Evolutionary conservation across 2,329 filamentous ascomycete genomes (phyloP), one percentile per base, ranked within the genome.

Genomic region (Emergomyces orientalis): DNA sequence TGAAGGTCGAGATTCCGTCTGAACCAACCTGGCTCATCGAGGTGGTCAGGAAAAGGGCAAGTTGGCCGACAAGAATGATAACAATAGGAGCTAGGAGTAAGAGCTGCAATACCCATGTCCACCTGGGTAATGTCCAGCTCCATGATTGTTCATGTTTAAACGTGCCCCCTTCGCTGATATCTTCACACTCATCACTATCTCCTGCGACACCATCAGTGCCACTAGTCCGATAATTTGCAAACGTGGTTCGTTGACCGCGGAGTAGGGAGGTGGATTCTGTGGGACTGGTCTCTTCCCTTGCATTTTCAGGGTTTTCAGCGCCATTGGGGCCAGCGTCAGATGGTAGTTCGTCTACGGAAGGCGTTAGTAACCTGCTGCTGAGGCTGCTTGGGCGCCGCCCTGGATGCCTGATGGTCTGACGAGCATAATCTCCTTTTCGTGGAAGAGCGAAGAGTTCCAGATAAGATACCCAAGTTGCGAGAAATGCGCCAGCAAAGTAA

Each of bases 51-150:
- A 93, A 77, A 3, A 97, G 81, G 1, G 84, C 88, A 32, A 92
- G 81, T 71, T 96, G 91, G 0, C 87, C 90, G 19, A 90, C 76
- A 25, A 97, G 74, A 64, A 94, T 87, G 55, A 96, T 79, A 57
- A 87, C 84, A 60, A 96, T 84, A 0, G 92, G 91, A 0, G 85
- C 89, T 11, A 95, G 78, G 19, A 97, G 72, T 3, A 97, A 78
- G 67, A 97, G 88, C 70, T 99, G 92, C 22, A 96, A 69, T 51
- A 94, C 75, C 94, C 94, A 99, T 22, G 89, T 86, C 88, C 89
- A 97, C 54, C 82, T 84, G 0, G 91, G 90, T 61, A 97, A 78
- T 45, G 82, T 82, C 3, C 83, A 83, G 60, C 91, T 96, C 94
- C 94, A 99, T 17, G 82, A 78, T 74, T 97, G 94, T 72, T 97